Evolutionary conservation across 208 protist species (phyloP), one percentile per base, ranked within the genome.

Genomic region (Vickermania ingenoplastis): DNA sequence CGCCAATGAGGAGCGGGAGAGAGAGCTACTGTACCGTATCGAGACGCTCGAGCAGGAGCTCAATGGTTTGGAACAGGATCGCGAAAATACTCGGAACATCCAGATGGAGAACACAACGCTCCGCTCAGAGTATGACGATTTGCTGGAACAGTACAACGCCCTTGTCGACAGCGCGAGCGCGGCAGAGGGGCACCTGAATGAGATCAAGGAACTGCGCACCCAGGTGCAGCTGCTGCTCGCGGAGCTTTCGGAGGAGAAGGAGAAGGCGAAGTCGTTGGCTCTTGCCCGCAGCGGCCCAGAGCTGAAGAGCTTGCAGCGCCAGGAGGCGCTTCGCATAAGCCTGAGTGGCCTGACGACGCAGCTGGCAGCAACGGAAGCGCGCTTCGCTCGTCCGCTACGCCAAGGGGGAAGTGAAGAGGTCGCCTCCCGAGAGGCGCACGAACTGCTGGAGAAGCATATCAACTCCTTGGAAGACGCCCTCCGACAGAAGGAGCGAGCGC

Each of bases 341-440:
- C 65, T 82, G 41, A 76, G 59, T 58, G 59, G 65, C 25, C 57
- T 87, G 11, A 69, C 60, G 24, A 70, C 54, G 28, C 69, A 80
- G 41, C 67, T 80, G 63, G 52, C 56, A n/a, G 63, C 53, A 17
- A 60, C 61, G 0, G 58, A 75, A 31, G 61, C 53, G 11, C 69
- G 75, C 54, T 63, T 61, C 36, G 65, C 36, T 31, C 56, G 58
- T 21, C 56, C 3, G 23, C 48, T 3, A 41, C 57, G 4, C 14
- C 30, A 13, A n/a, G 24, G 22, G 17, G n/a, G n/a, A n/a, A n/a
- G n/a, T n/a, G n/a, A 31, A 41, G 45, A 63, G 30, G 26, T 45
- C 57, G 41, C 31, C 51, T 41, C 17, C 48, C n/a, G 48, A 28
- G 11, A 59, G 13, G 27, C 57, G 31, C 45, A 57, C n/a, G 50